These are phyloP conservation scores for Gossypium armourianum DNA, from an alignment of 441 rosid genomes.

Conservation along the genomic window DNA sequence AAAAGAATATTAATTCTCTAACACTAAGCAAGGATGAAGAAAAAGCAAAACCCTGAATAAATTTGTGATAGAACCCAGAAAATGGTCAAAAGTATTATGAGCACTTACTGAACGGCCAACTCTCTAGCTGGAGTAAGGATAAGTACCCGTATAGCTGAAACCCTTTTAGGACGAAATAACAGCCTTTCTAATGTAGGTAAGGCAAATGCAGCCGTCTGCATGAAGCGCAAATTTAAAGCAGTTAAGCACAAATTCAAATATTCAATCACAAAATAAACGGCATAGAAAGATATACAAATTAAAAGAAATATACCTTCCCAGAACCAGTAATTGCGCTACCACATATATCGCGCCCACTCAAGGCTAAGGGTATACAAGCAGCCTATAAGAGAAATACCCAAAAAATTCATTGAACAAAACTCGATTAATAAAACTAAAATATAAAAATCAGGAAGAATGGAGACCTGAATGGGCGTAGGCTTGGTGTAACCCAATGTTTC, in stretches of 20 bases:
- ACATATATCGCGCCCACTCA: conserved; percentile 83
- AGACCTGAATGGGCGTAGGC: conserved; percentile 92
- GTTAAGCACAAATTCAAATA: background rate
- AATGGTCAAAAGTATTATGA: background rate
- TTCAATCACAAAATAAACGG: background rate
- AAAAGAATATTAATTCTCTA: background rate
- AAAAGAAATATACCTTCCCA: conserved; percentile 51
- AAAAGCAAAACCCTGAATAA: background rate
- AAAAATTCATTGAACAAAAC: conserved; percentile 3
- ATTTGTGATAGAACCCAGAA: background rate
- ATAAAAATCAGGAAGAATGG: background rate
- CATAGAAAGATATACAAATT: background rate
- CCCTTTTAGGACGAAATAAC: conserved; percentile 69
- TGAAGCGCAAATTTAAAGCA: conserved; percentile 1
- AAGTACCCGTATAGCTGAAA: conserved; percentile 67
- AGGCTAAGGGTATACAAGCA: conserved; percentile 75
- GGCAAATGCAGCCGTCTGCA: conserved; percentile 78
- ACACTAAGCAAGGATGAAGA: background rate
- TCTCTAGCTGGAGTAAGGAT: conserved; percentile 89
- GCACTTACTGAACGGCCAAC: conserved; percentile 77
- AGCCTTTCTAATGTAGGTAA: conserved; percentile 84
- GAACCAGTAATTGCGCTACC: conserved; percentile 95
- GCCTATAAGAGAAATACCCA: conserved; percentile 36
- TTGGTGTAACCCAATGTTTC: conserved; percentile 73
- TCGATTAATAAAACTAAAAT: background rate